Conservation (phyloP, 1,139 yeast genomes). For the Pichia sp. region DNA sequence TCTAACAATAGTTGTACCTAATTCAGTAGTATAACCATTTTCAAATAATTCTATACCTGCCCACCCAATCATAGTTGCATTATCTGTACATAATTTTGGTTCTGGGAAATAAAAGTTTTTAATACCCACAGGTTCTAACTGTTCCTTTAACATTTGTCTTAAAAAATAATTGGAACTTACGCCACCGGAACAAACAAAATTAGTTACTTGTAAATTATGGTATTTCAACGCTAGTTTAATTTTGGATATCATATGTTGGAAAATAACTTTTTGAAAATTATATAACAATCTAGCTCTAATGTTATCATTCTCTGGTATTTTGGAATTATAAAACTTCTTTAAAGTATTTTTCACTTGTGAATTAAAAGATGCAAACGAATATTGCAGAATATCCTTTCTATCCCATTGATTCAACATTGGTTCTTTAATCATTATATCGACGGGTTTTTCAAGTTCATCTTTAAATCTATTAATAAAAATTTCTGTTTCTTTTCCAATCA, state of each 20-base stretch:
- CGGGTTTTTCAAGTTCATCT: constrained; percentile 26
- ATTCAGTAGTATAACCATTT: constrained; percentile 40
- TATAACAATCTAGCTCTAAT: constrained; percentile 44
- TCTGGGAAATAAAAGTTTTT: constrained; percentile 57
- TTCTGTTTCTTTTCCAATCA: constrained; percentile 84
- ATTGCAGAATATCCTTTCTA: constrained; percentile 41
- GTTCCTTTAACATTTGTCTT: constrained; percentile 42
- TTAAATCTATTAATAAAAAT: constrained; percentile 35
- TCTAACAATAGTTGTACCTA: constrained; percentile 52
- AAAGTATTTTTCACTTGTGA: constrained; percentile 44
- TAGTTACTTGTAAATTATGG: constrained; percentile 35
- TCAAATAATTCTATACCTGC: constrained; percentile 89
- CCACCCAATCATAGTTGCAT: constrained; percentile 96
- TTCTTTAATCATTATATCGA: constrained; percentile 38
- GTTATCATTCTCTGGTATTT: constrained; percentile 22
- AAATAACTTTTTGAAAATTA: constrained; percentile 58
- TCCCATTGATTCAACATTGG: constrained; percentile 48
- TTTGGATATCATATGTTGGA: constrained; percentile 65
- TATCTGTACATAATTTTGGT: constrained; percentile 77
- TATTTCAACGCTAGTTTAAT: constrained; percentile 45
- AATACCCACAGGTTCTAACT: constrained; percentile 29
- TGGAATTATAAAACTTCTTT: constrained; percentile 21
- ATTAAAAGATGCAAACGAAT: constrained; percentile 76
- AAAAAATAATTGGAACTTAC: constrained; percentile 73
- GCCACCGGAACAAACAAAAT: constrained; percentile 85